Base-by-base conservation (phyloP, 2,329 filamentous ascomycete genomes). In the Fusarium sp. region DNA sequence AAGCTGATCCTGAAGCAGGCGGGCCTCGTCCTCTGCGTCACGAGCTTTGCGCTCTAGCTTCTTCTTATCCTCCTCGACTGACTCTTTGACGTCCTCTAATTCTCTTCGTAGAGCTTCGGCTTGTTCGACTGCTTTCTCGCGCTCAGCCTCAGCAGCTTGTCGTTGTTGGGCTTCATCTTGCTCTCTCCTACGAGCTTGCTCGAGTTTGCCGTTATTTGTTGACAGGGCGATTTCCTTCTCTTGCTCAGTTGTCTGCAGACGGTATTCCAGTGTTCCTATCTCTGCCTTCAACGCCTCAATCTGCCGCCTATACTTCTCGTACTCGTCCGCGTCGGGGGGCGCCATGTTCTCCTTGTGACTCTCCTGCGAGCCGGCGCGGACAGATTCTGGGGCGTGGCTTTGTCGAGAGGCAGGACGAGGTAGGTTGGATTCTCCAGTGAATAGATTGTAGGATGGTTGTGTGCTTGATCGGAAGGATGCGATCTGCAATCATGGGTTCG, bases 211-310 rank as follows among this genome's bases (percentile, higher is more conserved):
- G 71, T 94, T 91, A 73, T 96, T 92, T 67, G 93, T 90, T 18
- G 97, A 85, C 12, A 89, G 86, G 50, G 90, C 85, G 75, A 98
- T 88, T 62, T 97, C 94, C 73, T 92, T 91, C 77, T 98, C 95
- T 73, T 97, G 93, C 75, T 95, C 95, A 56, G 93, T 84, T 20
- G 92, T 95, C 75, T 94, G 92, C 71, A 97, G 86, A 63, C 95
- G 93, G 82, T 98, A 99, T 67, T 91, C 91, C 53, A 98, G 84
- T 0, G 94, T 93, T 67, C 95, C 96, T 44, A 98, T 85, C 80
- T 98, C 94, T 3, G 95, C 93, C 77, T 95, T 95, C 27, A 98
- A 86, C 70, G 95, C 91, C 76, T 98, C 95, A 64, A 87, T 88
- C 38, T 83, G 83, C 59, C 82, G 85, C 51, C 85, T 83, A 76